phyloP scores from a whole-genome alignment of 306 rosid genomes.

The Prinsepia uniflora region DNA sequence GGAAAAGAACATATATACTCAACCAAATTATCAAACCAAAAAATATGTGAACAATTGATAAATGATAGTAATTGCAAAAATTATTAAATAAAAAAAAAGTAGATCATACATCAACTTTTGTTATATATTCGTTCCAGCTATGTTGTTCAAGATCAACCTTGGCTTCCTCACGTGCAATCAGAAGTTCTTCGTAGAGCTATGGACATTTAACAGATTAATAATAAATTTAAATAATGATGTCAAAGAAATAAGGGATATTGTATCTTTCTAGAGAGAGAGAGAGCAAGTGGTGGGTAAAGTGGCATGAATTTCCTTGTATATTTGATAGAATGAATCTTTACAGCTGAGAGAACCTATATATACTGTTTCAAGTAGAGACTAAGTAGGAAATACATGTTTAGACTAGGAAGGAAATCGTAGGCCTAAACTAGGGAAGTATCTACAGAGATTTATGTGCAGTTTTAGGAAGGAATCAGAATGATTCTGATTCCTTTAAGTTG shows the following conservation, averaged over 20 bases:
- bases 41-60: neutral
- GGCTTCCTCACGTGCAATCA: conserved; percentile 58
- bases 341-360: too few relatives aligned
- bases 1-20: neutral
- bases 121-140: conserved; percentile 39
- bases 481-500: too few relatives aligned
- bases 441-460: too few relatives aligned
- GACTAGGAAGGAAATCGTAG: too few relatives aligned
- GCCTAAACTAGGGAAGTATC: too few relatives aligned
- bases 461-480: too few relatives aligned
- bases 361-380: too few relatives aligned
- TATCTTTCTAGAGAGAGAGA: neutral
- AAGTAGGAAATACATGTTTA: too few relatives aligned
- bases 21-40: neutral
- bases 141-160: conserved; percentile 52
- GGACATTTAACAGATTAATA: conserved; percentile 8
- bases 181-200: conserved; percentile 72
- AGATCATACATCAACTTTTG: conserved; percentile 29
- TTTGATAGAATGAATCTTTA: too few relatives aligned
- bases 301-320: too few relatives aligned
- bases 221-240: conserved; percentile 7
- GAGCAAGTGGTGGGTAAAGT: too few relatives aligned
- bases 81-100: neutral
- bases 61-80: conserved; percentile 5
- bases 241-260: neutral